A percentile compares a stretch with the other conserved stretches of the same genome.
Conservation (phyloP, 495 filamentous ascomycete genomes). For the Aspergillus leporis region DNA sequence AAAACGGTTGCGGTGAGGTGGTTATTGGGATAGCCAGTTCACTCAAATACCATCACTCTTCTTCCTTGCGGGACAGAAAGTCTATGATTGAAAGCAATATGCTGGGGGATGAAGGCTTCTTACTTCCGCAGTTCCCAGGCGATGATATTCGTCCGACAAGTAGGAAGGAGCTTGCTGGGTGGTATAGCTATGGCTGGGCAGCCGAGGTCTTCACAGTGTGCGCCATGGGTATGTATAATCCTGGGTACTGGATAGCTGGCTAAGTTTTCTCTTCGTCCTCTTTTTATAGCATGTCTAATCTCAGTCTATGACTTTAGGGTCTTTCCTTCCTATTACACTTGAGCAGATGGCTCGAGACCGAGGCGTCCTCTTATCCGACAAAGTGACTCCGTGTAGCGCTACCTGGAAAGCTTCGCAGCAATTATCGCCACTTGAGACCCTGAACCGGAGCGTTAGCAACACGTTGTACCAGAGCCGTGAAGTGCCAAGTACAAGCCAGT, state of each 20-base stretch:
- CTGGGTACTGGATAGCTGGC: not conserved
- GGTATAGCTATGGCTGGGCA: conserved; percentile 96
- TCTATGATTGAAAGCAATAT: conserved; percentile 14
- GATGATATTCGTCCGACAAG: conserved; percentile 90
- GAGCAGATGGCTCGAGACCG: conserved; percentile 91
- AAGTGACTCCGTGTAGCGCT: conserved; percentile 65
- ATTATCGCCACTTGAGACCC: conserved; percentile 13
- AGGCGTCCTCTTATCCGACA: conserved; percentile 79
- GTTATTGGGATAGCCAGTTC: not conserved
- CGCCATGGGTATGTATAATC: conserved; percentile 61
- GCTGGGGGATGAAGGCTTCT: conserved; percentile 25
- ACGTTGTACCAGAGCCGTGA: conserved; percentile 24
- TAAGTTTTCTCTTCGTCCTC: not conserved
- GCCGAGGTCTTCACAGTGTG: conserved; percentile 98
- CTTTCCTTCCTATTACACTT: conserved; percentile 94
- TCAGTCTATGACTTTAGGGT: conserved; percentile 52
- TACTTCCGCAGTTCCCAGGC: conserved; percentile 60
- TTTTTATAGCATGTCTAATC: not conserved
- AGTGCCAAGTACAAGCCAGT: conserved; percentile 58
- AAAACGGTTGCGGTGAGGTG: not conserved
- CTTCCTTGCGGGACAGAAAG: not conserved
- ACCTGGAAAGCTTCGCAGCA: conserved; percentile 40
- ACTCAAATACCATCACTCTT: not conserved
- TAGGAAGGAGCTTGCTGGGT: conserved; percentile 82
- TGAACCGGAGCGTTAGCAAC: not conserved